Evolutionary conservation across 2,329 filamentous ascomycete species (phyloP).

Genomic region (Pezicula radicicola): DNA sequence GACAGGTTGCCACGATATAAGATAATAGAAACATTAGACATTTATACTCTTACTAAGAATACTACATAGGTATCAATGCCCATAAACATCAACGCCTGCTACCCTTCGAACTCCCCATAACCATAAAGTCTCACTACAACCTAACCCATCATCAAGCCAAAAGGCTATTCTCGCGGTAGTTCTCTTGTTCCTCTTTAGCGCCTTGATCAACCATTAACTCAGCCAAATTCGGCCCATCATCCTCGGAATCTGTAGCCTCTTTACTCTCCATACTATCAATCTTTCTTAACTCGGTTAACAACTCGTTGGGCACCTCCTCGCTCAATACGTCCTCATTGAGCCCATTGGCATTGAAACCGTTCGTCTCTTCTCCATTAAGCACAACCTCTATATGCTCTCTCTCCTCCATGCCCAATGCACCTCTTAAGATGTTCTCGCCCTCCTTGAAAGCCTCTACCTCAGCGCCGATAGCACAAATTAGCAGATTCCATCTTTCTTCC

Average conservation of each 20-base stretch:
- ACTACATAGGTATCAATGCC: too few relatives aligned
- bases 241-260: slow-evolving; percentile 12
- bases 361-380: background rate
- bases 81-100: too few relatives aligned
- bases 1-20: too few relatives aligned
- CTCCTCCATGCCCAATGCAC: slow-evolving; percentile 24
- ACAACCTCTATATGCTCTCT: background rate
- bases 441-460: slow-evolving; percentile 66
- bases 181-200: background rate
- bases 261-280: slow-evolving; percentile 8
- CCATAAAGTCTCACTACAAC: too few relatives aligned
- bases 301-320: background rate
- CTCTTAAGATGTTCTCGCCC: slow-evolving; percentile 53
- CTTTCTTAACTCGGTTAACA: background rate
- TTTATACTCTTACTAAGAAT: too few relatives aligned
- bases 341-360: background rate
- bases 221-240: slow-evolving; percentile 23
- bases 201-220: slow-evolving; percentile 21
- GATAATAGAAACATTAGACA: too few relatives aligned
- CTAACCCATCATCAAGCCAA: too few relatives aligned
- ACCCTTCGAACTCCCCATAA: too few relatives aligned
- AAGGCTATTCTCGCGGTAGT: too few relatives aligned
- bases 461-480: slow-evolving; percentile 73
- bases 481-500: slow-evolving; percentile 65
- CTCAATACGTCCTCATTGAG: background rate